Percentiles rank a stretch among this genome's conserved stretches.
These are phyloP conservation scores for Tolypocladium tropicale DNA, from an alignment of 2,329 filamentous ascomycete genomes.

Conservation along the genomic window DNA sequence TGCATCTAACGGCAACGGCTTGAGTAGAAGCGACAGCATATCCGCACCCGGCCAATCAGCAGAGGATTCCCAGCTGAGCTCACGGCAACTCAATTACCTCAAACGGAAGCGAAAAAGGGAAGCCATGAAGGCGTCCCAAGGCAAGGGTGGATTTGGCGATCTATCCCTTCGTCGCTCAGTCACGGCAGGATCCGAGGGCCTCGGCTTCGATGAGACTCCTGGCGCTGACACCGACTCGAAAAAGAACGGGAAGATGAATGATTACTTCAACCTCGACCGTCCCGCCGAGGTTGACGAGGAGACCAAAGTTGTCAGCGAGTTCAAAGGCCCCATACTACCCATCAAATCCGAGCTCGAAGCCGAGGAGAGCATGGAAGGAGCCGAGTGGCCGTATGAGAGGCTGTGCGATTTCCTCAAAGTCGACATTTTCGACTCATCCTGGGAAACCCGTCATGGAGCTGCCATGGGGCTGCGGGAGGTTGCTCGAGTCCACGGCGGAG, in stretches of 20 bases:
- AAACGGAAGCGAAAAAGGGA: conserved; percentile 91
- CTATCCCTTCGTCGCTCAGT: conserved; percentile 58
- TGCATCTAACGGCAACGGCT: conserved; percentile 20
- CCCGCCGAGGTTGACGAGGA: conserved; percentile 74
- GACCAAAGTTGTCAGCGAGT: conserved; percentile 85
- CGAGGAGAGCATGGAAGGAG: conserved; percentile 65
- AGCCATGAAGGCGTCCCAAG: conserved; percentile 73
- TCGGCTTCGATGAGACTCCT: conserved; percentile 47
- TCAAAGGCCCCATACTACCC: conserved; percentile 72
- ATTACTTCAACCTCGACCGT: conserved; percentile 87
- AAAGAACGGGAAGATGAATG: conserved; percentile 55
- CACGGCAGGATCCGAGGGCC: conserved; percentile 50
- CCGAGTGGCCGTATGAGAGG: conserved; percentile 88
- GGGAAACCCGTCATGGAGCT: conserved; percentile 94
- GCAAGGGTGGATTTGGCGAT: conserved; percentile 84
- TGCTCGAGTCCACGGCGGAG: conserved; percentile 79
- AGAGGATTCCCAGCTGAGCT: conserved; percentile 70
- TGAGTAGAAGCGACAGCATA: conserved; percentile 24
- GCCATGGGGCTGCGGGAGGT: conserved; percentile 92
- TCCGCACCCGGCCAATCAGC: conserved; percentile 28
- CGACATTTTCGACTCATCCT: conserved; percentile 85
- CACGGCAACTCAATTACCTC: conserved; percentile 85
- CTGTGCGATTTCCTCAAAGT: conserved; percentile 90
- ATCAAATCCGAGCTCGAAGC: conserved; percentile 81
- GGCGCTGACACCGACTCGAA: conserved; percentile 40